phyloP scores from a whole-genome alignment of 1,284 basidiomycete genomes.

The Sparassis latifolia region DNA sequence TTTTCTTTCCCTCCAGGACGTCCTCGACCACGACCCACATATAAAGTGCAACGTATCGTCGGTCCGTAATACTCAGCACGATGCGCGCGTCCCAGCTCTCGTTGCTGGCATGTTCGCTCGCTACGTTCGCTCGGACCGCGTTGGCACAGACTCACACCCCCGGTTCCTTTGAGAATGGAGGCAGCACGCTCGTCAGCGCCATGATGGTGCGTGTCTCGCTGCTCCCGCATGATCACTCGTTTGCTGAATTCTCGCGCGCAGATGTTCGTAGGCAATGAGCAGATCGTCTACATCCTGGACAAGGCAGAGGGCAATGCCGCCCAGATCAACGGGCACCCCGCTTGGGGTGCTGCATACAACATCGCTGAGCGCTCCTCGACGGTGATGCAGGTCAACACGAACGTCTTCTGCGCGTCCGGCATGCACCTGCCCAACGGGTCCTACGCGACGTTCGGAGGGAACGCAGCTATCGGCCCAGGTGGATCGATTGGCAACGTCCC shows the following conservation, averaged over 20 bases:
- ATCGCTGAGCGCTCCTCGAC: conserved; percentile 42
- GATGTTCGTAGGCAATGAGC: conserved; percentile 38
- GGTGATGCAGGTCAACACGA: conserved; percentile 70
- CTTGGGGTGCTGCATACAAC: conserved; percentile 41
- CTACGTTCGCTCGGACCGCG: conserved; percentile 12
- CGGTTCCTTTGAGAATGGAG: conserved; percentile 40
- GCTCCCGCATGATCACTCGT: background rate
- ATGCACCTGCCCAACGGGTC: conserved; percentile 42
- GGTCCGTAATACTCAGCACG: background rate
- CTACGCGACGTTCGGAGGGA: conserved; percentile 42
- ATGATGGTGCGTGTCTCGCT: conserved; percentile 35
- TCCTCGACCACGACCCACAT: no score
- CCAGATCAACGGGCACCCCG: conserved; percentile 38
- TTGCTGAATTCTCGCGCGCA: conserved; percentile 10
- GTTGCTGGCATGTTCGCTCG: conserved; percentile 24
- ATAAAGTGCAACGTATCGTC: background rate
- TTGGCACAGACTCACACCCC: conserved; percentile 21
- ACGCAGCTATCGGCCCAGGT: conserved; percentile 71
- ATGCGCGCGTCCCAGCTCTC: conserved; percentile 13
- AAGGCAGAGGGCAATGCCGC: conserved; percentile 48
- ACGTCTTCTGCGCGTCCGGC: conserved; percentile 79
- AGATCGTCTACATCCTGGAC: conserved; percentile 42
- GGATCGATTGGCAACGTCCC: conserved; percentile 52
- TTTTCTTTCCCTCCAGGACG: background rate
- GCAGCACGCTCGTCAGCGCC: conserved; percentile 41